Percentiles rank a stretch among this genome's conserved stretches.
phyloP scores from a whole-genome alignment of 805 yeast genomes.

The Kluyveromyces dobzhanskii region DNA sequence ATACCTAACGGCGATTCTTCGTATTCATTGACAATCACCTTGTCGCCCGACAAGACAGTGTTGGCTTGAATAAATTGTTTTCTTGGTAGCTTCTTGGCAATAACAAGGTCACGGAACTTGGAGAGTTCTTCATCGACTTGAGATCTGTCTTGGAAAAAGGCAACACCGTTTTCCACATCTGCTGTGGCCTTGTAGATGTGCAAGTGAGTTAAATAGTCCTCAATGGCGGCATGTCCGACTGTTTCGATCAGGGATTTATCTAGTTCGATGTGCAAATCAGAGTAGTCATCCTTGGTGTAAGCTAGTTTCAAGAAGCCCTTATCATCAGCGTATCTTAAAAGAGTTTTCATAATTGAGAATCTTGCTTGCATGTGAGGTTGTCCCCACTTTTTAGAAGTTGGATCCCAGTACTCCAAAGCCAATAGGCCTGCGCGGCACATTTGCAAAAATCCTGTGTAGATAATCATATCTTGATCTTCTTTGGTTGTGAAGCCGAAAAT shows the following conservation, averaged over 20 bases:
- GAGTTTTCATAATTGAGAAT: constrained; percentile 71
- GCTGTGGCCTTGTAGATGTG: constrained; percentile 78
- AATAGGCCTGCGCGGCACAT: constrained; percentile 86
- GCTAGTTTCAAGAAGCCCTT: constrained; percentile 48
- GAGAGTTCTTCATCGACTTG: constrained; percentile 56
- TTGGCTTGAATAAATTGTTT: constrained; percentile 81
- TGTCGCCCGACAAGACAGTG: constrained; percentile 38
- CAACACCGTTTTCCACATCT: constrained; percentile 55
- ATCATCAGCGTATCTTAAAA: constrained; percentile 49
- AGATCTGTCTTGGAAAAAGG: constrained; percentile 61
- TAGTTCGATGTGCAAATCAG: constrained; percentile 53
- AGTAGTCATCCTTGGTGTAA: constrained; percentile 37
- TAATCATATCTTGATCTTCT: constrained; percentile 54
- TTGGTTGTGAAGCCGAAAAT: constrained; percentile 60
- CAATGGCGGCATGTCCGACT: constrained; percentile 66
- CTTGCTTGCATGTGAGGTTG: constrained; percentile 95
- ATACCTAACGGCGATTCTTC: constrained; percentile 66
- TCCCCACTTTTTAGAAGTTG: constrained; percentile 76
- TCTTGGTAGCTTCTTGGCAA: constrained; percentile 71
- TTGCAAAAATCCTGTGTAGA: constrained; percentile 59
- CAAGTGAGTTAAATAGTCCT: constrained; percentile 59
- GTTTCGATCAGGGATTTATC: constrained; percentile 56
- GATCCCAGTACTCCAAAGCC: constrained; percentile 85
- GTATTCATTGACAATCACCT: constrained; percentile 52
- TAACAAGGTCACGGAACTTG: constrained; percentile 56